A percentile compares a stretch with the other conserved stretches of the same genome.
phyloP scores from a whole-genome alignment of 768 basidiomycete genomes.

The Naematelia encephala region DNA sequence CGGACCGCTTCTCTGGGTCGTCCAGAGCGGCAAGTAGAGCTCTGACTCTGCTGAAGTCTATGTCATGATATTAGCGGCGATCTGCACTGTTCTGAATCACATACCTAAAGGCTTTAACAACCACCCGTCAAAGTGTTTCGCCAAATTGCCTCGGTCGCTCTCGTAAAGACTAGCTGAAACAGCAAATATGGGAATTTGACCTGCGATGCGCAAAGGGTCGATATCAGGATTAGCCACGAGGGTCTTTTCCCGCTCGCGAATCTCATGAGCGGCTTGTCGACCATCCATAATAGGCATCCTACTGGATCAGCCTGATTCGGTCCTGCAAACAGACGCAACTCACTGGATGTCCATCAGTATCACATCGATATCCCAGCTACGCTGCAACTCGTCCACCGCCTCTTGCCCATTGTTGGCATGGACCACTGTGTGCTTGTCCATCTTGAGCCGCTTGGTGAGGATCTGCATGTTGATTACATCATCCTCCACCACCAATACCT shows the following conservation, averaged over 20 bases:
- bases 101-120: conserved; percentile 67
- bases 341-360: conserved; percentile 82
- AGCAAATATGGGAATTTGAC: conserved; percentile 73
- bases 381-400: conserved; percentile 60
- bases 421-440: conserved; percentile 65
- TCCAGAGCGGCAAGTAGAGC: conserved; percentile 61
- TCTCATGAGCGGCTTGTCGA: conserved; percentile 64
- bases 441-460: conserved; percentile 63
- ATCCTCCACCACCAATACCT: conserved; percentile 55
- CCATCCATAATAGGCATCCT: conserved; percentile 81
- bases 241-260: conserved; percentile 61
- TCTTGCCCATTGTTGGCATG: conserved; percentile 73
- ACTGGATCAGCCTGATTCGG: conserved; percentile 8
- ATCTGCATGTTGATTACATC: conserved; percentile 71
- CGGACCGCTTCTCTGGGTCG: conserved; percentile 57
- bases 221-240: conserved; percentile 6
- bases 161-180: conserved; percentile 72
- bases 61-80: no score
- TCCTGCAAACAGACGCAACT: conserved; percentile 34
- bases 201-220: conserved; percentile 59
- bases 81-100: conserved; percentile 4
- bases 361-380: conserved; percentile 64
- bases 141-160: conserved; percentile 59
- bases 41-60: conserved; percentile 66
- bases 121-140: conserved; percentile 72